These are phyloP conservation scores for Gentiana dahurica DNA, from an alignment of 257 asterid genomes.

Conservation along the genomic window DNA sequence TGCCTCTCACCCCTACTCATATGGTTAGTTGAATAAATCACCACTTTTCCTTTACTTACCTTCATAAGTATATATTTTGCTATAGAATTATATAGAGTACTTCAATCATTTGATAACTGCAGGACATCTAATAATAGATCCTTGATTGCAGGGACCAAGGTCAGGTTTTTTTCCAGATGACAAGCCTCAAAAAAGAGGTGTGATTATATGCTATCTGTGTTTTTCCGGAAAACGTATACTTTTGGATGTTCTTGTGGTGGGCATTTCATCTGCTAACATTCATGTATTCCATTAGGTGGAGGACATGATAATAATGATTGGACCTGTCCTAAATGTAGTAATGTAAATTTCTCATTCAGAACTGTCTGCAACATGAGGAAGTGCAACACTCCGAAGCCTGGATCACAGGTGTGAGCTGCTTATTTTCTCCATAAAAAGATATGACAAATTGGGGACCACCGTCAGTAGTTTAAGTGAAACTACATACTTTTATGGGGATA, in stretches of 20 bases:
- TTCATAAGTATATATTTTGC: too few species aligned
- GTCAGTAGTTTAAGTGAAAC: neutral
- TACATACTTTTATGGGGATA: too few species aligned
- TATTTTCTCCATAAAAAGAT: neutral
- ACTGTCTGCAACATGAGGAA: slow-evolving; percentile 85
- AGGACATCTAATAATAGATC: neutral
- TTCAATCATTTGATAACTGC: neutral
- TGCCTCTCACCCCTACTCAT: slow-evolving; percentile 53
- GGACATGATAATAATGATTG: slow-evolving; percentile 77
- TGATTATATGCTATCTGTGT: slow-evolving; percentile 14
- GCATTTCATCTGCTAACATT: neutral
- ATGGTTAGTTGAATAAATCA: slow-evolving; percentile 27
- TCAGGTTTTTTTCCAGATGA: slow-evolving; percentile 56
- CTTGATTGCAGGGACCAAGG: slow-evolving; percentile 45
- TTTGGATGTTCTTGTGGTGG: slow-evolving; percentile 1
- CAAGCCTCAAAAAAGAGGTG: slow-evolving; percentile 41
- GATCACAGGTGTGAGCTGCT: slow-evolving; percentile 47
- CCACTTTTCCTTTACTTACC: too few species aligned
- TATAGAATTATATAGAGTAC: too few species aligned
- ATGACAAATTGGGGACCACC: neutral
- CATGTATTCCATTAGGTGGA: slow-evolving; percentile 35
- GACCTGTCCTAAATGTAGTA: slow-evolving; percentile 84
- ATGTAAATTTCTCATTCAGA: slow-evolving; percentile 73
- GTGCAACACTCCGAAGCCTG: slow-evolving; percentile 88
- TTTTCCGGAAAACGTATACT: slow-evolving; percentile 6